A percentile compares a stretch with the other conserved stretches of the same genome.
Evolutionary conservation across 1,139 yeast genomes (phyloP).

Genomic region (Candida buenavistaensis): DNA sequence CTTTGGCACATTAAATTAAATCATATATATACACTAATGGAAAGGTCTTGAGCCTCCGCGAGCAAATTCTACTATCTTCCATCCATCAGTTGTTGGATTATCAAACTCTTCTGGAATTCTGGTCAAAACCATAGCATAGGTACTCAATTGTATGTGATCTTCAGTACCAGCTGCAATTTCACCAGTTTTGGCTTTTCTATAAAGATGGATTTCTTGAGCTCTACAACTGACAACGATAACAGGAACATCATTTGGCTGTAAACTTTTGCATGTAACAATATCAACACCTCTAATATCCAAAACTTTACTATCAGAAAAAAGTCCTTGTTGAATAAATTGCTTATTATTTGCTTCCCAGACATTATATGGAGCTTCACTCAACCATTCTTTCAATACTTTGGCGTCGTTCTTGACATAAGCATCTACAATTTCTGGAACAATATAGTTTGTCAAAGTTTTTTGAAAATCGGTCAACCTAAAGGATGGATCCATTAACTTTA

Average conservation of each 20-base stretch:
- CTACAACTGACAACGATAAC: slow-evolving; percentile 93
- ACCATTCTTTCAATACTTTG: slow-evolving; percentile 80
- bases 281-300: slow-evolving; percentile 96
- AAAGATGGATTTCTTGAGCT: slow-evolving; percentile 93
- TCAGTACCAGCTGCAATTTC: slow-evolving; percentile 96
- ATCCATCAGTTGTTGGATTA: slow-evolving; percentile 90
- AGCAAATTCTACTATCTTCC: slow-evolving; percentile 95
- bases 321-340: slow-evolving; percentile 87
- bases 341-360: slow-evolving; percentile 94
- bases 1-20: neutral
- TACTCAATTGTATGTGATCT: slow-evolving; percentile 87
- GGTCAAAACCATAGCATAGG: slow-evolving; percentile 95
- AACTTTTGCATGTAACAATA: slow-evolving; percentile 80
- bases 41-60: slow-evolving; percentile 91
- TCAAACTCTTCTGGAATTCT: slow-evolving; percentile 91
- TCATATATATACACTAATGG: slow-evolving; percentile 46
- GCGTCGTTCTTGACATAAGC: slow-evolving; percentile 95
- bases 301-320: slow-evolving; percentile 88
- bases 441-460: slow-evolving; percentile 83
- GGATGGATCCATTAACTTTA: slow-evolving; percentile 86
- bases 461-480: slow-evolving; percentile 81
- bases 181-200: slow-evolving; percentile 86
- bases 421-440: slow-evolving; percentile 92
- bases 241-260: slow-evolving; percentile 92
- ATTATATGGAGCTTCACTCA: slow-evolving; percentile 94